phyloP scores from a whole-genome alignment of 495 filamentous ascomycete species.

The Penicillium malachiteum region DNA sequence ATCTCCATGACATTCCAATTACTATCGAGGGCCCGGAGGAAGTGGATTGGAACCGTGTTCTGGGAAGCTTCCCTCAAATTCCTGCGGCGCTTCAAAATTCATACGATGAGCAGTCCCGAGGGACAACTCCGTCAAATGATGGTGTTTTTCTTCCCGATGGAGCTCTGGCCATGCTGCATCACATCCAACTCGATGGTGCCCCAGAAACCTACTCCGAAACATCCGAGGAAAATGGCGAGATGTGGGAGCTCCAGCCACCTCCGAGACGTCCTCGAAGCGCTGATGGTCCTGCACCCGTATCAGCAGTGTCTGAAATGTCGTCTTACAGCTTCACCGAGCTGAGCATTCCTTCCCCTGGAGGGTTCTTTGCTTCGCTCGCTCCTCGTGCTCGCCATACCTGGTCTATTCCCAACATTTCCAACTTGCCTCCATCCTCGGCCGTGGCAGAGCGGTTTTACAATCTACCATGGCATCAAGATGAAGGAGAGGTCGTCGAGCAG shows the following conservation, averaged over 20 bases:
- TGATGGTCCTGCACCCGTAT: constrained; percentile 32
- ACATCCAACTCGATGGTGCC: constrained; percentile 60
- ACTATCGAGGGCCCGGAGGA: constrained; percentile 35
- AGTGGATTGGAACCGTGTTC: constrained; percentile 41
- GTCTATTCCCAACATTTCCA: constrained; percentile 45
- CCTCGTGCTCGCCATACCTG: constrained; percentile 74
- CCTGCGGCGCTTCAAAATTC: constrained; percentile 20
- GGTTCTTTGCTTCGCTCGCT: constrained; percentile 83
- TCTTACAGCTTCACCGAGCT: constrained; percentile 63
- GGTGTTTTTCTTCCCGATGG: constrained; percentile 74
- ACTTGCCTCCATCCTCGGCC: constrained; percentile 68
- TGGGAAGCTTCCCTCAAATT: constrained; percentile 39
- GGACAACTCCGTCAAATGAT: constrained; percentile 51
- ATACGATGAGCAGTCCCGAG: constrained; percentile 29
- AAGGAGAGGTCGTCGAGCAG: constrained; percentile 61
- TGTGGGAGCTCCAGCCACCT: constrained; percentile 40
- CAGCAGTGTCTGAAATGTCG: constrained; percentile 48
- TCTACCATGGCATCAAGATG: constrained; percentile 61
- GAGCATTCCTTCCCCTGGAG: constrained; percentile 84
- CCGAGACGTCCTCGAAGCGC: constrained; percentile 36
- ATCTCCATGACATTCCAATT: constrained; percentile 34
- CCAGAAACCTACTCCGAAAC: constrained; percentile 44
- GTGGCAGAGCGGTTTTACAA: constrained; percentile 84
- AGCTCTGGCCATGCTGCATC: constrained; percentile 74
- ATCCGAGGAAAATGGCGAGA: constrained; percentile 50